Percentiles rank a stretch among this genome's conserved stretches.
Conservation (phyloP, 768 basidiomycete genomes). For the Melanogaster broomeanus region DNA sequence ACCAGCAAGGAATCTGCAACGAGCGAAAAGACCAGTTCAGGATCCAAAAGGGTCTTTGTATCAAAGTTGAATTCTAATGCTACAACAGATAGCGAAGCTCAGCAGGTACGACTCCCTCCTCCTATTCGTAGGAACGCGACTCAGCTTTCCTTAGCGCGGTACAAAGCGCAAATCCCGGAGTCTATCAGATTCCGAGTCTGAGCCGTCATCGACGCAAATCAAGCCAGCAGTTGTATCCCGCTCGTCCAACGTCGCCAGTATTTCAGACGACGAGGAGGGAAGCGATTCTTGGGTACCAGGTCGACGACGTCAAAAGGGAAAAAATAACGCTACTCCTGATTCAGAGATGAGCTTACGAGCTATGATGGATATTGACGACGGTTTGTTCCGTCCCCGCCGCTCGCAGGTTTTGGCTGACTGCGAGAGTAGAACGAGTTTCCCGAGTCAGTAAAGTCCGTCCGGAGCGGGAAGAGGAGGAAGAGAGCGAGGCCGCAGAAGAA, state of each 20-base stretch:
- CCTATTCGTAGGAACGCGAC: background rate
- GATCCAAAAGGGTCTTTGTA: background rate
- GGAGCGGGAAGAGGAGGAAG: slow-evolving; percentile 24
- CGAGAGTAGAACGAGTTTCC: slow-evolving; percentile 18
- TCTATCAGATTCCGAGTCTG: slow-evolving; percentile 32
- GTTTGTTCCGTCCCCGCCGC: slow-evolving; percentile 36
- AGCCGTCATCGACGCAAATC: slow-evolving; percentile 1
- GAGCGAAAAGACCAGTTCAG: background rate
- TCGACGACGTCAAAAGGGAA: slow-evolving; percentile 32
- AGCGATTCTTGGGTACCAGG: slow-evolving; percentile 14
- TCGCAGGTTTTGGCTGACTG: slow-evolving; percentile 16
- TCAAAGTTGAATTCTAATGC: background rate
- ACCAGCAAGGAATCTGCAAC: background rate
- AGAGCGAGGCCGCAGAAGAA: slow-evolving; percentile 32
- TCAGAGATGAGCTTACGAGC: slow-evolving; percentile 48
- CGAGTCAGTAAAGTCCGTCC: slow-evolving; percentile 17
- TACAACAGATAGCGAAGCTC: background rate
- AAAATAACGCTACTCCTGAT: slow-evolving; percentile 42
- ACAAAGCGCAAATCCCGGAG: slow-evolving; percentile 46
- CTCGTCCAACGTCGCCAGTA: slow-evolving; percentile 40
- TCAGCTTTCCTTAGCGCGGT: slow-evolving; percentile 34
- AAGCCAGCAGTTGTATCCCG: slow-evolving; percentile 8
- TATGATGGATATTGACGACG: slow-evolving; percentile 81
- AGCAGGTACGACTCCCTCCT: slow-evolving; percentile 4
- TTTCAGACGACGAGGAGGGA: slow-evolving; percentile 62